phyloP scores from a whole-genome alignment of 1,284 basidiomycete genomes.

The Cutaneotrichosporon curvatum region DNA sequence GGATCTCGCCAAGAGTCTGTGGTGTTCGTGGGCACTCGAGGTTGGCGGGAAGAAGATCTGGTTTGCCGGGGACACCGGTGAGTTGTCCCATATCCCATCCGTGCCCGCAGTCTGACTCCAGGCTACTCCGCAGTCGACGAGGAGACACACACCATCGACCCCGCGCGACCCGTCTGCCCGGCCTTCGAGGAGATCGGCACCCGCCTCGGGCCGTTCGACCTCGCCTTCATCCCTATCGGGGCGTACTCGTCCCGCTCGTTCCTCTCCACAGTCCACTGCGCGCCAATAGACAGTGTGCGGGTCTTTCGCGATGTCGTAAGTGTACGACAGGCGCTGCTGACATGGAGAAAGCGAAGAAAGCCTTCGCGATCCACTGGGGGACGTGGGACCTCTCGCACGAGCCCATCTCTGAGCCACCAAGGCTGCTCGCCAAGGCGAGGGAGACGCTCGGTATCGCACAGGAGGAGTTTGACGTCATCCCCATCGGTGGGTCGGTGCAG shows the following conservation, averaged over 20 bases:
- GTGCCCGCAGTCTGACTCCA: constrained; percentile 3
- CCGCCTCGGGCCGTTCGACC: constrained; percentile 54
- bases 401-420: constrained; percentile 56
- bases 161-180: constrained; percentile 46
- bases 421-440: constrained; percentile 51
- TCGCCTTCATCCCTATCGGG: constrained; percentile 60
- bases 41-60: constrained; percentile 45
- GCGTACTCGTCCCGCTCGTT: constrained; percentile 57
- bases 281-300: constrained; percentile 58
- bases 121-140: constrained; percentile 48
- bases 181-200: constrained; percentile 23
- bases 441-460: constrained; percentile 51
- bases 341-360: constrained; percentile 48
- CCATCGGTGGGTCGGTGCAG: constrained; percentile 9
- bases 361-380: constrained; percentile 65
- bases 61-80: constrained; percentile 66
- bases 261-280: constrained; percentile 57
- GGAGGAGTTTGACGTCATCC: constrained; percentile 48
- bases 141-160: constrained; percentile 42
- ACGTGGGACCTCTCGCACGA: constrained; percentile 49
- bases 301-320: constrained; percentile 57
- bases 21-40: constrained; percentile 56
- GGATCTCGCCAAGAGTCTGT: constrained; percentile 55
- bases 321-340: constrained; percentile 26
- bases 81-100: too few relatives aligned